Evolutionary conservation across 129 eudicot genomes (phyloP), one percentile per base, ranked within the genome.

Genomic region (Centrapalus pauciflorus): DNA sequence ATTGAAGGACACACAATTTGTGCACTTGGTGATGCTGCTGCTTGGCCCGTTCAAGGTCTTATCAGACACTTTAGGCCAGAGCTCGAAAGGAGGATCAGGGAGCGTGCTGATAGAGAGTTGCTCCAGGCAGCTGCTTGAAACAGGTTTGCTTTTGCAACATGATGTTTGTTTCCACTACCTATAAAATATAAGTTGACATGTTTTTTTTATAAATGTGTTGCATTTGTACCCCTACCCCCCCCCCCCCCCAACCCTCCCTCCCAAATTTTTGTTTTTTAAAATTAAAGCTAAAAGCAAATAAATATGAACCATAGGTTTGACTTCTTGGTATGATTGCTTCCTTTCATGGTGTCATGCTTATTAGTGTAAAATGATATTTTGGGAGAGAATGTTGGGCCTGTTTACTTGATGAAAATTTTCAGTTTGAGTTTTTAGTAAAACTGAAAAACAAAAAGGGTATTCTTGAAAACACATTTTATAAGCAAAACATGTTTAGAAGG

Each of bases 41-140:
- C 98, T 41, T 93, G 98, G 98, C 98, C 98, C 19, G 98, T 93
- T 78, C 98, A 93, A 76, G 98, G 98, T 64, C 98, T 93, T 70
- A 93, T 88, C n/a, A 83, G 98, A 79, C 98, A 93, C 61, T 93
- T 93, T 54, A 85, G 97, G 55, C 97, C 95, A 0, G 97, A 91
- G 79, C 80, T 91, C 10, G 97, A 87, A 64, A 81, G 95, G 85
- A 83, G 97, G 82, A 91, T 91, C 69, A 85, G 75, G 79, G 96
- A 87, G 76, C 84, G 75, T 20, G 97, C 97, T 9, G 86, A 85
- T 17, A 77, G 94, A 50, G 97, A 91, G 85, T 71, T 87, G 58
- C 90, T 66, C 48, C 79, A 86, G 79, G 96, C 85, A 28, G 75
- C 80, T 60, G 96, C 96, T 75, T 93, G 82, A 88, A 12, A 56